Base-by-base conservation (phyloP, 2,329 filamentous ascomycete genomes). In the Colletotrichum echinochloae region DNA sequence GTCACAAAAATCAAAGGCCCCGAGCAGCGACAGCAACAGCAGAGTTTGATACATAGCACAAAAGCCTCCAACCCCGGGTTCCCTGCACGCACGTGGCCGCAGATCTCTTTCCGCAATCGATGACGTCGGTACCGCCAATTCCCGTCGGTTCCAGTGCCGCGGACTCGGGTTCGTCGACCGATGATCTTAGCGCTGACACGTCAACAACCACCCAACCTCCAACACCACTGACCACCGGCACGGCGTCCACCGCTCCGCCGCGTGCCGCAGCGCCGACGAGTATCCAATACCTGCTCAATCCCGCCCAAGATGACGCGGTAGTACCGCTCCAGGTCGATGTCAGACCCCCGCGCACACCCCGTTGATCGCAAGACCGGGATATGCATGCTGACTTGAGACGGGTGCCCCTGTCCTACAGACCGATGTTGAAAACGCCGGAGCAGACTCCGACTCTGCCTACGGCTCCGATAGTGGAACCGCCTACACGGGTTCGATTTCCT, bases 401-500 rank as follows among this genome's bases (percentile, higher is more conserved):
- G 26, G 20, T 41, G 4, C 28, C 37, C 26, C 28, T 20, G 46
- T 9, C 26, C 18, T 41, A 51, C 57, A 71, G 51, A 59, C 65
- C 39, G 70, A 64, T 18, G 33, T 28, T 30, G 44, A 35, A 16
- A 23, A 74, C 66, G 65, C 71, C 8, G 72, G 74, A 28, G 73
- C 74, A 54, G 72, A 74, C 41, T 70, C 56, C 28, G 81, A 82
- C 72, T 82, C 80, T 20, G 76, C 79, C 18, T 81, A 81, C 68
- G 77, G 73, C 35, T 80, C 79, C 14, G 78, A 81, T 8, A 68
- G 70, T 33, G 78, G 74, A 2, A 77, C 78, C 5, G 60, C 73
- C n/a, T 76, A 76, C 62, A 82, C 79, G 0, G 76, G 74, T 16
- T 80, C 79, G 23, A 74, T 85, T 56, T 79, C 80, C 5, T 85